phyloP scores from a whole-genome alignment of 441 rosid genomes.

The Geranium incanum region DNA sequence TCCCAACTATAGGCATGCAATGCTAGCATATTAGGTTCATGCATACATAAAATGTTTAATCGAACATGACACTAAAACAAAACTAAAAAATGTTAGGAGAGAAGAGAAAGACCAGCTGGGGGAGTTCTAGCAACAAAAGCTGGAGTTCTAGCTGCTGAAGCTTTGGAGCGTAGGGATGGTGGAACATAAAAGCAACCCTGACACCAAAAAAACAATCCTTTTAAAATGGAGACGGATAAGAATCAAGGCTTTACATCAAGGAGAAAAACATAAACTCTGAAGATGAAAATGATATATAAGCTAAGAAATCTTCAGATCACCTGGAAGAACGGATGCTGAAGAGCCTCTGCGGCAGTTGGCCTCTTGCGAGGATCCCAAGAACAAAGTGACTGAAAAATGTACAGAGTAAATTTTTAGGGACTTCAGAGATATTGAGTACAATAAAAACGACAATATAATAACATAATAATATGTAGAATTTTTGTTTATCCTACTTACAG shows the following conservation, averaged over 20 bases:
- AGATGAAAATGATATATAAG: background rate
- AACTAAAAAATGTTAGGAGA: background rate
- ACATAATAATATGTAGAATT: too few relatives aligned
- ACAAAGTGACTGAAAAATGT: conserved; percentile 48
- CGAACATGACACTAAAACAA: background rate
- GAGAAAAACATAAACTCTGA: background rate
- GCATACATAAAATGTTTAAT: background rate
- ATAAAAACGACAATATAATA: too few relatives aligned
- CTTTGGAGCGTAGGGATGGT: conserved; percentile 66
- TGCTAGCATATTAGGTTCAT: conserved; percentile 3
- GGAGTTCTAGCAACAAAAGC: conserved; percentile 21
- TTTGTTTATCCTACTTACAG: conserved; percentile 31
- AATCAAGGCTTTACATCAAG: background rate
- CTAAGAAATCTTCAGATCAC: conserved; percentile 23
- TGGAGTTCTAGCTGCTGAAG: conserved; percentile 37
- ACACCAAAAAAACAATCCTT: background rate
- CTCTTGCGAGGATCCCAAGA: conserved; percentile 88
- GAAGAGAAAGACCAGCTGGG: conserved; percentile 49
- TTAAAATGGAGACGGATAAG: background rate
- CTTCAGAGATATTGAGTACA: background rate
- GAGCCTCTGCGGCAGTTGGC: conserved; percentile 75
- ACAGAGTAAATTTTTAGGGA: too few relatives aligned
- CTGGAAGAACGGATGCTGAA: conserved; percentile 94
- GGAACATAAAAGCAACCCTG: conserved; percentile 86
- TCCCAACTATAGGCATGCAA: conserved; percentile 36